phyloP scores from a whole-genome alignment of 2,329 filamentous ascomycete genomes.

The Colletotrichum limetticola region DNA sequence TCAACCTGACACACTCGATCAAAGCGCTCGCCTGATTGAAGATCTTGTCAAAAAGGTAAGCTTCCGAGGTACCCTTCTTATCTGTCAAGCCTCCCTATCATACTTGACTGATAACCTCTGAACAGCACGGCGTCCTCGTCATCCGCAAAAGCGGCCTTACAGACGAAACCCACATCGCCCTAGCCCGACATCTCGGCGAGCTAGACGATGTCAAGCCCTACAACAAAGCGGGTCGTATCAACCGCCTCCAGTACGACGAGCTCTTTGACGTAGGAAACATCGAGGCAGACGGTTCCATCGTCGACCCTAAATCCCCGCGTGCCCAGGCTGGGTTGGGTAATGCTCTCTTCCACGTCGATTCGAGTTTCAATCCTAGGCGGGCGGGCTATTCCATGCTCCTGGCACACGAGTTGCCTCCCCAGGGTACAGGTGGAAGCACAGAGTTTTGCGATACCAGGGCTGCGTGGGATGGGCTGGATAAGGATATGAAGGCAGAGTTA shows the following conservation, averaged over 20 bases:
- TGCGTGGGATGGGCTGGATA: constrained; percentile 58
- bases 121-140: not conserved
- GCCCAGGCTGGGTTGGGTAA: constrained; percentile 56
- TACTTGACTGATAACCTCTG: not conserved
- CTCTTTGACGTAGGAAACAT: constrained; percentile 69
- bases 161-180: not conserved
- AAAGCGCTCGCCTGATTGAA: not conserved
- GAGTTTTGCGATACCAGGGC: constrained; percentile 63
- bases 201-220: constrained; percentile 63
- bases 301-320: constrained; percentile 48
- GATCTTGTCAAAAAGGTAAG: not conserved
- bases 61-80: not conserved
- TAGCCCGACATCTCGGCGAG: not conserved
- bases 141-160: not conserved
- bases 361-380: constrained; percentile 64
- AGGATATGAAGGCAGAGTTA: constrained; percentile 45
- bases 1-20: not conserved
- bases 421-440: constrained; percentile 57
- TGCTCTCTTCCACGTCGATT: constrained; percentile 64
- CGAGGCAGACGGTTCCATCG: constrained; percentile 55
- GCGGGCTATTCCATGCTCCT: constrained; percentile 62
- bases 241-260: constrained; percentile 59
- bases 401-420: constrained; percentile 60
- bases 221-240: constrained; percentile 54
- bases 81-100: too few relatives aligned